Percentiles rank a stretch among this genome's conserved stretches.
Evolutionary conservation across 148 eudicot genomes (phyloP).

Genomic region (Chenopodium album): DNA sequence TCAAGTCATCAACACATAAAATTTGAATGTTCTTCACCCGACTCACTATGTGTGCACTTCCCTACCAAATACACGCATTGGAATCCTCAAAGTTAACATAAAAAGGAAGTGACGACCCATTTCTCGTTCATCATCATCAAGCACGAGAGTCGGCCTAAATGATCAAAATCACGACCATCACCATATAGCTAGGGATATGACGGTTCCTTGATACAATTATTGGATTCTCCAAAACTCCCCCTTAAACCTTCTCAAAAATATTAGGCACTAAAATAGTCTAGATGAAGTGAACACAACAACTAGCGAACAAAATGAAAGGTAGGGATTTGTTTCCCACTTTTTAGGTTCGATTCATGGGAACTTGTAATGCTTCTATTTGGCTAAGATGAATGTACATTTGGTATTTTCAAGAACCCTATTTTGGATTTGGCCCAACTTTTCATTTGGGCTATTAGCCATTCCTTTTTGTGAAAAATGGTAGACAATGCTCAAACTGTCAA

Average conservation of each 20-base stretch:
- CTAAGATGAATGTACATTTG: neutral
- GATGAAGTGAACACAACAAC: neutral
- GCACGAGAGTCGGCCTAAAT: neutral
- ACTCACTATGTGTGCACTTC: neutral
- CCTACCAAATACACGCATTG: neutral
- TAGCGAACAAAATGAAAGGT: neutral
- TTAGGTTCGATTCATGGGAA: neutral
- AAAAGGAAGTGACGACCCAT: no score
- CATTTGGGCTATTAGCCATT: neutral
- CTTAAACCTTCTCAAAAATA: no score
- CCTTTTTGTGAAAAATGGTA: neutral
- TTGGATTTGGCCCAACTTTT: neutral
- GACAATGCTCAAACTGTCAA: no score
- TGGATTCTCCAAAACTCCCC: no score
- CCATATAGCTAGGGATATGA: neutral
- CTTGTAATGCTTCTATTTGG: no score
- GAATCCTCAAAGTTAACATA: neutral
- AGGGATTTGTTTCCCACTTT: neutral
- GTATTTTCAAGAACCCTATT: neutral
- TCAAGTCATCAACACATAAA: no score
- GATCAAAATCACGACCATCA: no score
- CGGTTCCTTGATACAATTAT: neutral
- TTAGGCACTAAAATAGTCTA: neutral
- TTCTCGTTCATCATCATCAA: neutral
- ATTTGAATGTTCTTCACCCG: neutral